phyloP scores from a whole-genome alignment of 1,284 basidiomycete species.

The Austroboletus rostrupii region DNA sequence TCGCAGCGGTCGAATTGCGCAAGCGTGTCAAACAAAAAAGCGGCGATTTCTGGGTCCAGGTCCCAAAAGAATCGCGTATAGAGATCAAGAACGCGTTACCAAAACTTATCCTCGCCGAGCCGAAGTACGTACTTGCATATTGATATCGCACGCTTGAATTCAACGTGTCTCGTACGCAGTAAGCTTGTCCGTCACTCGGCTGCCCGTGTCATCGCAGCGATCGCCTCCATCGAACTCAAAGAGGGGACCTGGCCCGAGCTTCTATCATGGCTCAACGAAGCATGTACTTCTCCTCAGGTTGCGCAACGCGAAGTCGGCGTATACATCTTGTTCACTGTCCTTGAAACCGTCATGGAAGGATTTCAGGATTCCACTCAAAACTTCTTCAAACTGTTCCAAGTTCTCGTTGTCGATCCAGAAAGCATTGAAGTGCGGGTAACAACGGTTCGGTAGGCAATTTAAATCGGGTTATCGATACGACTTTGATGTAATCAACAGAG shows the following conservation, averaged over 20 bases:
- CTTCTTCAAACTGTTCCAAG: constrained; percentile 82
- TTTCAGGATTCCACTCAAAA: constrained; percentile 76
- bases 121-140: constrained; percentile 51
- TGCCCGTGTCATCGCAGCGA: constrained; percentile 89
- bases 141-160: neutral
- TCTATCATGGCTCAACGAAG: constrained; percentile 83
- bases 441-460: constrained; percentile 64
- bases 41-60: constrained; percentile 81
- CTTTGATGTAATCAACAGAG: constrained; percentile 40
- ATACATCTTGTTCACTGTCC: constrained; percentile 88
- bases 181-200: constrained; percentile 86
- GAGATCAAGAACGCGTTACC: constrained; percentile 88
- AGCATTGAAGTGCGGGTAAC: constrained; percentile 90
- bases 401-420: constrained; percentile 82
- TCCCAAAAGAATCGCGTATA: constrained; percentile 68
- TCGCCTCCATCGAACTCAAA: constrained; percentile 88
- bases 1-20: constrained; percentile 96
- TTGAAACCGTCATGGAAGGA: constrained; percentile 89
- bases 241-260: constrained; percentile 83
- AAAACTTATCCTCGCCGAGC: constrained; percentile 75
- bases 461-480: neutral
- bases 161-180: constrained; percentile 37
- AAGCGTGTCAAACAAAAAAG: constrained; percentile 86
- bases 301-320: constrained; percentile 88
- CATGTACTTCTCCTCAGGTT: constrained; percentile 67